A percentile compares a stretch with the other conserved stretches of the same genome.
These are phyloP conservation scores for Ascocoryne sarcoides DNA, from an alignment of 2,329 filamentous ascomycete species.

Conservation along the genomic window DNA sequence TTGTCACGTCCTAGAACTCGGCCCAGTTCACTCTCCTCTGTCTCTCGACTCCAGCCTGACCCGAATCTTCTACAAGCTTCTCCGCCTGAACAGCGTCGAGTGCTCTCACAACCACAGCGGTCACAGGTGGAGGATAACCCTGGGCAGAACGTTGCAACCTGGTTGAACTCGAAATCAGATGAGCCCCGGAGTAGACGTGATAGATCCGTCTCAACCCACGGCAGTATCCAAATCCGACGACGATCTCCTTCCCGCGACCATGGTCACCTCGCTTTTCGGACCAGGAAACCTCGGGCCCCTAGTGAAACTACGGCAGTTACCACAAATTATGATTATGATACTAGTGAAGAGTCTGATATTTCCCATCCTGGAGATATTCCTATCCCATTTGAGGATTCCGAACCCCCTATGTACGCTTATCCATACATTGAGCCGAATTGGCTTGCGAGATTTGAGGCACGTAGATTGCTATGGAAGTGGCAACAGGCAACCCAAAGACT, in stretches of 20 bases:
- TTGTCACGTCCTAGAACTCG: conserved; percentile 10
- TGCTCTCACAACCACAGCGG: conserved; percentile 1
- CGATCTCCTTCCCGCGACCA: conserved; percentile 11
- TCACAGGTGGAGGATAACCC: conserved; percentile 6
- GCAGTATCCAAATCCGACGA: conserved; percentile 20
- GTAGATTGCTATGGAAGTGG: conserved; percentile 18
- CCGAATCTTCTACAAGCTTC: conserved; percentile 5
- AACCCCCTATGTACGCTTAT: not conserved
- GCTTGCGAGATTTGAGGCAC: not conserved
- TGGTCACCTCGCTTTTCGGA: not conserved
- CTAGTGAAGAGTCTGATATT: conserved; percentile 1
- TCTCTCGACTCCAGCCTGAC: conserved; percentile 6
- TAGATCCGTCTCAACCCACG: conserved; percentile 23
- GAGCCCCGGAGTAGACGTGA: conserved; percentile 11
- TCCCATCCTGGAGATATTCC: not conserved
- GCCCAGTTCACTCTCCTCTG: conserved; percentile 20
- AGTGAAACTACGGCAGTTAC: conserved; percentile 21
- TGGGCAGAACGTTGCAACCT: conserved; percentile 17
- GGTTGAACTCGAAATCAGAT: conserved; percentile 17
- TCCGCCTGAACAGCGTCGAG: conserved; percentile 6
- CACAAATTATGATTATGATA: conserved; percentile 15
- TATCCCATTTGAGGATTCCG: no score
- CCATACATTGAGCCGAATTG: not conserved
- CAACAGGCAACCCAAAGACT: conserved; percentile 24
- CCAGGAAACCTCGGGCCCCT: conserved; percentile 7